Percentiles rank a stretch among this genome's conserved stretches.
Evolutionary conservation across 2,329 filamentous ascomycete genomes (phyloP).

Genomic region (Cladosporium sp.): DNA sequence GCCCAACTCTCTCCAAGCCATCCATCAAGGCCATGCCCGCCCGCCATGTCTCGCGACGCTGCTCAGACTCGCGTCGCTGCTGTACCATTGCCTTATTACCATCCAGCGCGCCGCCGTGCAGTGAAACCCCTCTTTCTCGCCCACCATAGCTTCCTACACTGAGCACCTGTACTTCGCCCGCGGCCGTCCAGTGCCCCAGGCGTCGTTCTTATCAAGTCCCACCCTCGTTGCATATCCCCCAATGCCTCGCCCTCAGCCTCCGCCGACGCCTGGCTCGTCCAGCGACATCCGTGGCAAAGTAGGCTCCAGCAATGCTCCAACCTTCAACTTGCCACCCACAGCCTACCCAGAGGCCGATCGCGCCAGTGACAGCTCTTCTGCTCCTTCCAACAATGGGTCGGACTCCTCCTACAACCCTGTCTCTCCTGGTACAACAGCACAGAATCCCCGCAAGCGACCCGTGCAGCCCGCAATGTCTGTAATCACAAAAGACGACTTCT

Average conservation of each 20-base stretch:
- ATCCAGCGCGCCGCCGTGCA: background rate
- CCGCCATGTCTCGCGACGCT: constrained; percentile 2
- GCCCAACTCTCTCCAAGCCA: background rate
- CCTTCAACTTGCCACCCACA: constrained; percentile 73
- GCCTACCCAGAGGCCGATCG: constrained; percentile 52
- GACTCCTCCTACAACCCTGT: constrained; percentile 49
- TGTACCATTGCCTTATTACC: background rate
- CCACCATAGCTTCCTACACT: constrained; percentile 27
- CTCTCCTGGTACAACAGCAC: constrained; percentile 38
- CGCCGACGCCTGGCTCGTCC: constrained; percentile 74
- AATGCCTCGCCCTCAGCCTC: constrained; percentile 65
- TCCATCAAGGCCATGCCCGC: background rate
- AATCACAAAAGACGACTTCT: constrained; percentile 60
- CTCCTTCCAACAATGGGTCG: constrained; percentile 44
- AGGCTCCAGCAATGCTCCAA: constrained; percentile 50
- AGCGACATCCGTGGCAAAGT: constrained; percentile 73
- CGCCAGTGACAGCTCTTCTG: constrained; percentile 46
- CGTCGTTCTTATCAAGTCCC: constrained; percentile 33
- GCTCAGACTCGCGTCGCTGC: background rate
- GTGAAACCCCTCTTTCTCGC: constrained; percentile 15
- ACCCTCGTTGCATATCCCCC: background rate
- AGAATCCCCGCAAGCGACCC: constrained; percentile 15
- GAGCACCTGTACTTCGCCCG: constrained; percentile 25
- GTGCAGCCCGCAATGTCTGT: constrained; percentile 12
- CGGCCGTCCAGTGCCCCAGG: constrained; percentile 14